These are phyloP conservation scores for Trifolium repens DNA, from an alignment of 306 rosid genomes.

Conservation along the genomic window DNA sequence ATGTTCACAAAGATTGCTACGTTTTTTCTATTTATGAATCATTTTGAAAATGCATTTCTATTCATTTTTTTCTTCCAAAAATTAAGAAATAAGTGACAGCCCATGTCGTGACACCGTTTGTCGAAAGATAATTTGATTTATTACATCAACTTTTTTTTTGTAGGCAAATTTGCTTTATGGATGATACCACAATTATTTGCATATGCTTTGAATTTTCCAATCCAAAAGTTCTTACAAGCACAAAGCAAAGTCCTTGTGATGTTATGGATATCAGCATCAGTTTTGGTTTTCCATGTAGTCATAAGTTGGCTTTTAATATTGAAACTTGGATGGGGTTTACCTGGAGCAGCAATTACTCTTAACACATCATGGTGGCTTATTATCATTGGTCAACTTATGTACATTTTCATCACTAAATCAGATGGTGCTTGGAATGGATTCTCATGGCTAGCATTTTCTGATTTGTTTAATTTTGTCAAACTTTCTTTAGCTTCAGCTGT, in stretches of 20 bases:
- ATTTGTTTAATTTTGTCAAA: conserved; percentile 65
- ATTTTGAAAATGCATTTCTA: no score
- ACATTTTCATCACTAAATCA: conserved; percentile 67
- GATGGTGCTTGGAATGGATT: conserved; percentile 92
- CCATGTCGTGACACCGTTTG: no score
- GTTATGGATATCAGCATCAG: conserved; percentile 54
- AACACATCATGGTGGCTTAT: conserved; percentile 77
- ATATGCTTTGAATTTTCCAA: conserved; percentile 70
- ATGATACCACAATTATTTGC: conserved; percentile 86
- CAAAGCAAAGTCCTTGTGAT: conserved; percentile 73
- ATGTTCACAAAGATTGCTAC: no score
- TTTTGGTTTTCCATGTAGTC: conserved; percentile 52
- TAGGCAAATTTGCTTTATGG: conserved; percentile 68
- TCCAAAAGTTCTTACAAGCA: conserved; percentile 76
- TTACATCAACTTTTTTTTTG: conserved; percentile 1
- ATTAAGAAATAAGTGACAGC: no score
- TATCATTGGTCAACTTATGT: conserved; percentile 50
- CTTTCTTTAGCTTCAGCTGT: conserved; percentile 84
- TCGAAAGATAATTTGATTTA: background rate
- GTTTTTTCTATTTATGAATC: no score
- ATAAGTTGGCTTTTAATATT: conserved; percentile 71
- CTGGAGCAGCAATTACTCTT: conserved; percentile 70
- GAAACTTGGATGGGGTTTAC: conserved; percentile 64
- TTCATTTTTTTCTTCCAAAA: no score
- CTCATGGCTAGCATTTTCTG: conserved; percentile 69